Percentiles rank a stretch among this genome's conserved stretches.
phyloP scores from a whole-genome alignment of 352 stramenopile species.

The Paralagenidium karlingii region DNA sequence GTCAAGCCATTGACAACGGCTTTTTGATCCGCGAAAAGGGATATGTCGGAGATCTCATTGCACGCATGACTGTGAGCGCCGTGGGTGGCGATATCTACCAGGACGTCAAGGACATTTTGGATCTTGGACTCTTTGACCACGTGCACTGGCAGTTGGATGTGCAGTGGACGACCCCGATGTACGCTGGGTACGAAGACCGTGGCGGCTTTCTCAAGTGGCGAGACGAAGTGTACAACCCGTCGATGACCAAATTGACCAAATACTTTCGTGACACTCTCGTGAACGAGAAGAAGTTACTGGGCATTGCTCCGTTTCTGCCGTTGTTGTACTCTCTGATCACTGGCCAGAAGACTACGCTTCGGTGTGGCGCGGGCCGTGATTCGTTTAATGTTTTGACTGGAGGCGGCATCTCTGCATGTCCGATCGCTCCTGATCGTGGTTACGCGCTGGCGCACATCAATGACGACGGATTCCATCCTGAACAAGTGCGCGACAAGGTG shows the following conservation, averaged over 20 bases:
- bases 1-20: conserved; percentile 22
- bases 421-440: conserved; percentile 15
- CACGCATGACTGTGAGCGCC: conserved; percentile 19
- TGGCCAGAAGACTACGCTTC: conserved; percentile 11
- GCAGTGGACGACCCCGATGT: conserved; percentile 19
- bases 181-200: conserved; percentile 13
- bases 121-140: conserved; percentile 15
- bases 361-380: conserved; percentile 17
- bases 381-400: conserved; percentile 21
- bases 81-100: conserved; percentile 20
- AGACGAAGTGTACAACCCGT: conserved; percentile 20
- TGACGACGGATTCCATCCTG: conserved; percentile 13
- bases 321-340: conserved; percentile 14
- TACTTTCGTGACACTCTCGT: conserved; percentile 13
- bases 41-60: conserved; percentile 18
- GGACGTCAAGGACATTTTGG: conserved; percentile 19
- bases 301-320: conserved; percentile 16
- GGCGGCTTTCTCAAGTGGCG: conserved; percentile 16
- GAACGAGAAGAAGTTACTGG: conserved; percentile 13
- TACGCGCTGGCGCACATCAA: conserved; percentile 16
- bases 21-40: conserved; percentile 17
- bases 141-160: conserved; percentile 24
- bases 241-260: conserved; percentile 13
- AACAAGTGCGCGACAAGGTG: conserved; percentile 13
- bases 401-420: conserved; percentile 16